Percentiles rank a stretch among this genome's conserved stretches.
These are phyloP conservation scores for Acanthamoeba lenticulata DNA, from an alignment of 208 protist species.

Conservation along the genomic window DNA sequence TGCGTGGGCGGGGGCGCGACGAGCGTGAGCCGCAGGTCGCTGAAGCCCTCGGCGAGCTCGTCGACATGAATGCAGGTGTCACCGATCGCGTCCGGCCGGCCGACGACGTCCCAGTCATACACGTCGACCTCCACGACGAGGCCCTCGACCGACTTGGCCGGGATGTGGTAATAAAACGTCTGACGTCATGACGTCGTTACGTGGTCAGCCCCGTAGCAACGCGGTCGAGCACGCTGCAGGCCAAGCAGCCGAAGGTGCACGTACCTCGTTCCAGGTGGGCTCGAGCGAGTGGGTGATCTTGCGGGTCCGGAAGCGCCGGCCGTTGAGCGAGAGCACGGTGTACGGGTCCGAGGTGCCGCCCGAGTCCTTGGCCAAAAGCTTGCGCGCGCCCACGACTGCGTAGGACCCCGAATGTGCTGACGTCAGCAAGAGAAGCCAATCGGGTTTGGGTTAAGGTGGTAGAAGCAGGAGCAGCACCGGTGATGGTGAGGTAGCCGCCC, in stretches of 20 bases:
- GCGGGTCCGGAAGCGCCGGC: background rate
- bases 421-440: too few relatives aligned
- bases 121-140: slow-evolving; percentile 6
- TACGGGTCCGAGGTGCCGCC: background rate
- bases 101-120: slow-evolving; percentile 19
- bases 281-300: background rate
- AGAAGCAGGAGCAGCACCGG: background rate
- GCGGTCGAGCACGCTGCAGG: background rate
- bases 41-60: background rate
- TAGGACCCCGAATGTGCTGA: too few relatives aligned
- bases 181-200: background rate
- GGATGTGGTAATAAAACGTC: slow-evolving; percentile 38
- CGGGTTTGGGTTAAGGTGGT: too few relatives aligned
- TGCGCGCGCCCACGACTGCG: background rate
- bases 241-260: too few relatives aligned
- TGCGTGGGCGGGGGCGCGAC: slow-evolving; percentile 20
- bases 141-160: background rate
- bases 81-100: background rate
- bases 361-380: background rate
- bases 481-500: slow-evolving; percentile 13
- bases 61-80: slow-evolving; percentile 9
- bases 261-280: slow-evolving; percentile 12
- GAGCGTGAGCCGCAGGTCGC: background rate
- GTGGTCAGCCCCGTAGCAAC: background rate
- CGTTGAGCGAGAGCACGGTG: background rate